phyloP scores from a whole-genome alignment of 306 rosid genomes.

The Clitoria ternatea region DNA sequence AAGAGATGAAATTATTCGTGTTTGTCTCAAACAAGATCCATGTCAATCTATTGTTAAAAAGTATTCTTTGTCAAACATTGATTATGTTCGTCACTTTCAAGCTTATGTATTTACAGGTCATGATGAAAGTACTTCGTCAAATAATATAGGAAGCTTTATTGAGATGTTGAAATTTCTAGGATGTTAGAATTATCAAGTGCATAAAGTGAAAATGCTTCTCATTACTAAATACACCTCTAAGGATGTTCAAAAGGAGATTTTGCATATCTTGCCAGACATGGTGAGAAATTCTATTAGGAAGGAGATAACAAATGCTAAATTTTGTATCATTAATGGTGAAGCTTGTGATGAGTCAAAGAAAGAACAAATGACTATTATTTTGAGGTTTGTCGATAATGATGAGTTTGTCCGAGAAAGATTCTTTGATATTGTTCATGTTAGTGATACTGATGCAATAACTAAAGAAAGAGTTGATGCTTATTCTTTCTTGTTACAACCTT shows the following conservation, averaged over 20 bases:
- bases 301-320: neutral
- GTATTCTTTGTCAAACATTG: too few relatives aligned
- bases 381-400: neutral
- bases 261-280: neutral
- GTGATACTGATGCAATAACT: neutral
- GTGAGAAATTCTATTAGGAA: neutral
- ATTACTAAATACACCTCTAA: too few relatives aligned
- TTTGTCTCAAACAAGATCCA: too few relatives aligned
- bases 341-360: neutral
- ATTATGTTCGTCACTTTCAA: too few relatives aligned
- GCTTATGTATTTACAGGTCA: too few relatives aligned
- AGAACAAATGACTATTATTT: neutral
- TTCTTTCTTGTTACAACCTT: neutral
- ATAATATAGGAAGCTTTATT: too few relatives aligned
- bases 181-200: too few relatives aligned
- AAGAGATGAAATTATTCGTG: too few relatives aligned
- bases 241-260: neutral
- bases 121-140: too few relatives aligned
- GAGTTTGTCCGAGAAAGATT: neutral
- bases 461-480: neutral
- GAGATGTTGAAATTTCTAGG: too few relatives aligned
- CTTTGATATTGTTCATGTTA: neutral
- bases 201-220: too few relatives aligned
- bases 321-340: neutral
- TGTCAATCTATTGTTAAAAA: too few relatives aligned